Conservation (phyloP, 371 early-diverging fungal species). For the Rhizopus delemar region DNA sequence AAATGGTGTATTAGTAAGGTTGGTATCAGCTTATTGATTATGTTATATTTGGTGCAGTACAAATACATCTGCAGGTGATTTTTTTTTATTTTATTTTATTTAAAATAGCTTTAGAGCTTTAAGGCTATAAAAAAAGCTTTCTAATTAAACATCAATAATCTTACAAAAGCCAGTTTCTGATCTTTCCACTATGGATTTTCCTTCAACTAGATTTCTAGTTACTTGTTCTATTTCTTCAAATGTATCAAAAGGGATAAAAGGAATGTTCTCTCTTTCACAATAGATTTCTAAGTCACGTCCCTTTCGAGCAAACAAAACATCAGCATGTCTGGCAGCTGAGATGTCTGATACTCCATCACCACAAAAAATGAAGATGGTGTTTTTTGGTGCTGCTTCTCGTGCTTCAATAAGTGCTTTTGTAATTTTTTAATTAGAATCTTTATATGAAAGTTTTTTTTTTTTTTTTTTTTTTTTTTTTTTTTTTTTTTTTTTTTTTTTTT, state of each 20-base stretch:
- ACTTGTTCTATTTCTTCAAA: slow-evolving; percentile 49
- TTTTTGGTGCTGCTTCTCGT: slow-evolving; percentile 33
- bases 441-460: slow-evolving; percentile 4
- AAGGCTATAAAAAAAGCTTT: not conserved
- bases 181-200: slow-evolving; percentile 32
- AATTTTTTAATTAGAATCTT: not conserved
- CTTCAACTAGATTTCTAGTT: slow-evolving; percentile 32
- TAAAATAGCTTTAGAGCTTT: too few species aligned
- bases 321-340: slow-evolving; percentile 68
- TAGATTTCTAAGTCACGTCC: slow-evolving; percentile 65
- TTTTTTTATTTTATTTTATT: too few species aligned
- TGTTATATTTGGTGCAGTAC: too few species aligned
- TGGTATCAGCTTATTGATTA: too few species aligned
- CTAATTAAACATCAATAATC: slow-evolving; percentile 27
- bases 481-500: too few species aligned
- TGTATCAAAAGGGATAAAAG: slow-evolving; percentile 55
- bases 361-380: slow-evolving; percentile 58
- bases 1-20: too few species aligned
- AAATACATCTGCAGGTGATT: too few species aligned
- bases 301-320: slow-evolving; percentile 64
- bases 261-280: slow-evolving; percentile 56
- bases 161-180: slow-evolving; percentile 41
- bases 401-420: slow-evolving; percentile 38
- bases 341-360: slow-evolving; percentile 76
- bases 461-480: too few species aligned